Conservation (phyloP, 1,139 yeast genomes). For the Lodderomyces elongisporus region DNA sequence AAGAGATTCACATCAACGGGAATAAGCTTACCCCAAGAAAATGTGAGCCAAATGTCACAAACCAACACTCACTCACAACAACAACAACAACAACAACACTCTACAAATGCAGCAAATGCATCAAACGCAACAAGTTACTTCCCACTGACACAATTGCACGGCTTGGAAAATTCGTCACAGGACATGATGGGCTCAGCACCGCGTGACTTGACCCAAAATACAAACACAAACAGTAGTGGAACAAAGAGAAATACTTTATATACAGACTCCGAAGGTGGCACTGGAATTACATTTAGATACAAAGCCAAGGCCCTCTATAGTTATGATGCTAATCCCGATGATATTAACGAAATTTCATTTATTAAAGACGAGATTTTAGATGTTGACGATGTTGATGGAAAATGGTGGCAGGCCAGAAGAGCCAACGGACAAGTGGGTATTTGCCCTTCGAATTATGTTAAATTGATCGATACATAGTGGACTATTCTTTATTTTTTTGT, state of each 20-base stretch:
- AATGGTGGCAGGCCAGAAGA: constrained; percentile 98
- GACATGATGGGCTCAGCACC: constrained; percentile 12
- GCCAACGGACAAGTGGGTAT: constrained; percentile 91
- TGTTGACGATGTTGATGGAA: constrained; percentile 89
- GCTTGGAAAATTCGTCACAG: constrained; percentile 48
- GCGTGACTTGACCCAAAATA: constrained; percentile 28
- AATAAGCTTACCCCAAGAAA: background rate
- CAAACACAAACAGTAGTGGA: constrained; percentile 2
- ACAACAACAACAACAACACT: background rate
- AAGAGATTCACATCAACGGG: background rate
- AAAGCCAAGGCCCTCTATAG: constrained; percentile 83
- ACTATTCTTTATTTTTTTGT: no score
- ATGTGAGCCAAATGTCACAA: background rate
- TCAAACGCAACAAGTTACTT: constrained; percentile 30
- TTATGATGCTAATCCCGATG: constrained; percentile 91
- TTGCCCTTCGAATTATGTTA: constrained; percentile 92
- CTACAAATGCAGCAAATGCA: background rate
- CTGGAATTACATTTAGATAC: constrained; percentile 61
- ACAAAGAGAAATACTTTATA: constrained; percentile 26
- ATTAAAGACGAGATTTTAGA: constrained; percentile 85
- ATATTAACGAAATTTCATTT: constrained; percentile 88
- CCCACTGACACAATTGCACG: constrained; percentile 53
- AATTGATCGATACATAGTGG: constrained; percentile 42
- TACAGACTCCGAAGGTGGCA: constrained; percentile 22
- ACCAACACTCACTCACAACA: background rate